Percentiles rank a stretch among this genome's conserved stretches.
Evolutionary conservation across 768 basidiomycete genomes (phyloP).

Genomic region (Phaeotremella skinneri): DNA sequence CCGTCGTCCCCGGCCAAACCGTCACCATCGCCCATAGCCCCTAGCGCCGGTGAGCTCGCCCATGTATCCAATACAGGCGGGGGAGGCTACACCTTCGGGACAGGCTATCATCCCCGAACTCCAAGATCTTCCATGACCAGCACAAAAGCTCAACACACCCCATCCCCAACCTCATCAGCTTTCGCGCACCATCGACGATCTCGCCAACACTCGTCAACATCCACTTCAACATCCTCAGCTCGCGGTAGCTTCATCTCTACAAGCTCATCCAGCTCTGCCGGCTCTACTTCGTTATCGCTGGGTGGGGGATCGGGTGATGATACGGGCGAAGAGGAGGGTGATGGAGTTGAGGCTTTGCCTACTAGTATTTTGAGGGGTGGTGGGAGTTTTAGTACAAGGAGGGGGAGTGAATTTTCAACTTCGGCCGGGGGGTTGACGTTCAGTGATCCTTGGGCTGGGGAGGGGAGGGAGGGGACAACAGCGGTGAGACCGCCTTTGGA

Average conservation of each 20-base stretch:
- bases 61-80: no score
- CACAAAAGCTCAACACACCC: not conserved
- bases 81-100: no score
- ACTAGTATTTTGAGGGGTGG: not conserved
- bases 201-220: not conserved
- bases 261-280: not conserved
- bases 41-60: no score
- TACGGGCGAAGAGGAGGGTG: not conserved
- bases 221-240: not conserved
- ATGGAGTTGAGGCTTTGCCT: not conserved
- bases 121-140: not conserved
- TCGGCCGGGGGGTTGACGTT: not conserved
- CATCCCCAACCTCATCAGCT: not conserved
- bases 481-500: conserved; percentile 20
- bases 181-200: not conserved
- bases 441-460: not conserved
- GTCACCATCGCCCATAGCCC: not conserved
- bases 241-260: not conserved
- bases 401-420: not conserved
- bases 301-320: not conserved
- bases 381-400: not conserved
- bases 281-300: not conserved
- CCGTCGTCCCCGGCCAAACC: not conserved
- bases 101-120: not conserved
- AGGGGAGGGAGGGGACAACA: conserved; percentile 3